Evolutionary conservation across 371 early-diverging fungal species (phyloP).

Genomic region (Rhizopus arrhizus): DNA sequence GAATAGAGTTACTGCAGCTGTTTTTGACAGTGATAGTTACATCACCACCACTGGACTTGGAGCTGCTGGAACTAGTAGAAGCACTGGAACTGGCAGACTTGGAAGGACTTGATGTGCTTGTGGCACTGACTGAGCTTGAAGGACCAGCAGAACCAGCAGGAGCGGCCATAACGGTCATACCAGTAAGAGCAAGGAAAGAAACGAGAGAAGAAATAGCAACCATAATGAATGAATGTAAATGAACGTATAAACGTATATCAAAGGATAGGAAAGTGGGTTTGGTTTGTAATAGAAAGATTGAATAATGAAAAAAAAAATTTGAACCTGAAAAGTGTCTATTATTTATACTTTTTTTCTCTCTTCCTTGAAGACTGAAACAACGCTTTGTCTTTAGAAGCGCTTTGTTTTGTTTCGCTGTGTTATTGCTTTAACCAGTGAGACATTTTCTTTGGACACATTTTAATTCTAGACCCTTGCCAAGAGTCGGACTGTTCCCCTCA

Average conservation of each 20-base stretch:
- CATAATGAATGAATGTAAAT: slow-evolving; percentile 14
- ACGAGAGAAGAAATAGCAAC: slow-evolving; percentile 20
- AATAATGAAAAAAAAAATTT: background rate
- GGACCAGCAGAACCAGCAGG: slow-evolving; percentile 32
- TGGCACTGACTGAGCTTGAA: no score
- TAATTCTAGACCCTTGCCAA: slow-evolving; percentile 1
- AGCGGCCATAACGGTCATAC: slow-evolving; percentile 23
- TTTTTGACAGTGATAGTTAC: slow-evolving; percentile 46
- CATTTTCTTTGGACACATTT: background rate
- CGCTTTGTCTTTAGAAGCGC: no score
- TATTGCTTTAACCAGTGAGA: background rate
- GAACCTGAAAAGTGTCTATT: background rate
- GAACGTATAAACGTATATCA: background rate
- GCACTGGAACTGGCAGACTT: slow-evolving; percentile 3
- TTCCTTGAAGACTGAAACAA: no score
- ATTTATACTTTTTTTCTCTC: background rate
- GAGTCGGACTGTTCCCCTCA: background rate
- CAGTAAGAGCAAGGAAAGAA: slow-evolving; percentile 19
- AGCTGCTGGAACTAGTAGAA: slow-evolving; percentile 1
- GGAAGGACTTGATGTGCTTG: no score
- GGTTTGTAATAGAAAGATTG: background rate
- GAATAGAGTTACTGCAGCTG: slow-evolving; percentile 30
- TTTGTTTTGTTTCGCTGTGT: no score
- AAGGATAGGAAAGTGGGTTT: background rate
- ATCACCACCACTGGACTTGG: slow-evolving; percentile 1